A percentile compares a stretch with the other conserved stretches of the same genome.
Conservation (phyloP, 768 basidiomycete species). For the Boletellus emodensis region DNA sequence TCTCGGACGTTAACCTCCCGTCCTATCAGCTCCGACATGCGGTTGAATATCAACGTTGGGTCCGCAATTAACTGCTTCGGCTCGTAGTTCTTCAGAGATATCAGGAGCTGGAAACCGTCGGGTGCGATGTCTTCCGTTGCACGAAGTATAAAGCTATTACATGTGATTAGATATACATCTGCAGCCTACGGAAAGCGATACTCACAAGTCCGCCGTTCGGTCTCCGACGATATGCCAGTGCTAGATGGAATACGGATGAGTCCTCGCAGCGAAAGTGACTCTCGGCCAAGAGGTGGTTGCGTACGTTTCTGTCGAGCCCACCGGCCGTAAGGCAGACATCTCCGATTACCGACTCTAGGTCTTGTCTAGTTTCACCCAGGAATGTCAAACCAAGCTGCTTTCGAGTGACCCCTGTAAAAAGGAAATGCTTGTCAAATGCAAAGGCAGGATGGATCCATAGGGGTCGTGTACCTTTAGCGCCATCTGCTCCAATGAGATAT, state of each 20-base stretch:
- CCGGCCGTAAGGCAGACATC: constrained; percentile 34
- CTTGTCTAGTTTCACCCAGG: constrained; percentile 35
- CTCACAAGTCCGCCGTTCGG: constrained; percentile 6
- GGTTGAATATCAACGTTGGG: constrained; percentile 27
- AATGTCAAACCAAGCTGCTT: constrained; percentile 41
- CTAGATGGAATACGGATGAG: constrained; percentile 1
- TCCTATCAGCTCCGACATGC: constrained; percentile 27
- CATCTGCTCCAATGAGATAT: constrained; percentile 42
- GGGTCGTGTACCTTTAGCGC: constrained; percentile 27
- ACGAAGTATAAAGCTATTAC: constrained; percentile 11
- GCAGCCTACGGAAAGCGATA: not conserved
- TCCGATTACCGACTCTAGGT: constrained; percentile 28
- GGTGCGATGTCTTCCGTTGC: constrained; percentile 16
- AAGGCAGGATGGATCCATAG: too few relatives aligned
- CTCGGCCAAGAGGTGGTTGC: not conserved
- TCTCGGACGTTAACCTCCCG: constrained; percentile 32
- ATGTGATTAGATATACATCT: not conserved
- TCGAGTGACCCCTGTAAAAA: constrained; percentile 30
- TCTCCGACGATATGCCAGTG: constrained; percentile 23
- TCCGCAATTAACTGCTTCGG: constrained; percentile 15
- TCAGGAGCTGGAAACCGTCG: constrained; percentile 20
- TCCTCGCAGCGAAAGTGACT: too few relatives aligned
- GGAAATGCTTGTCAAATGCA: too few relatives aligned
- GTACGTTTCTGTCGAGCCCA: constrained; percentile 28
- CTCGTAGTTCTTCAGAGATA: constrained; percentile 5